A percentile compares a stretch with the other conserved stretches of the same genome.
phyloP scores from a whole-genome alignment of 164 flowering plant species.

The Magnolia kwangsiensis region DNA sequence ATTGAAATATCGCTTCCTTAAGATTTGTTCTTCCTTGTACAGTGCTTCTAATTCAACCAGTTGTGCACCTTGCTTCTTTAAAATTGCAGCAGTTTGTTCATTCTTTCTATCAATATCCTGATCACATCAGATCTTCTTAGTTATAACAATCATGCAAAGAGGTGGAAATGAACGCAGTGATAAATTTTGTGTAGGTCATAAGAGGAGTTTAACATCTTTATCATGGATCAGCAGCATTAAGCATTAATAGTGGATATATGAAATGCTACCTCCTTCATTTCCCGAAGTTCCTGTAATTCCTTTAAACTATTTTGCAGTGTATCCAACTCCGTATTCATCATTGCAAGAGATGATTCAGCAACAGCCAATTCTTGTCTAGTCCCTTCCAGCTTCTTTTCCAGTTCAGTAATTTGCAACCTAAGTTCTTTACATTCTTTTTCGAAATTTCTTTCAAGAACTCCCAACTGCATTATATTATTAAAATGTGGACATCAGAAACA shows the following conservation, averaged over 20 bases:
- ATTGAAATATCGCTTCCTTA: constrained; percentile 90
- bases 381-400: constrained; percentile 65
- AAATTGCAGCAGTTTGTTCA: constrained; percentile 93
- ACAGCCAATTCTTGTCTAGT: constrained; percentile 41
- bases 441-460: constrained; percentile 41
- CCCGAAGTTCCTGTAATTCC: constrained; percentile 86
- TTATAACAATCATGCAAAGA: background rate
- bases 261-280: constrained; percentile 85
- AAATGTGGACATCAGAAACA: background rate
- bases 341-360: constrained; percentile 49
- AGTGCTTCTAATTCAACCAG: constrained; percentile 78
- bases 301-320: constrained; percentile 58
- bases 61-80: constrained; percentile 91
- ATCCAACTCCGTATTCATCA: constrained; percentile 46
- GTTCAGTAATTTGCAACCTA: constrained; percentile 43
- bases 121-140: constrained; percentile 5
- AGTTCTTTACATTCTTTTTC: constrained; percentile 62
- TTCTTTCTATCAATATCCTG: constrained; percentile 97
- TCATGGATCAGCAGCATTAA: no score
- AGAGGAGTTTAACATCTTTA: background rate
- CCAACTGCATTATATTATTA: constrained; percentile 41
- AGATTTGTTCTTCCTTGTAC: constrained; percentile 86
- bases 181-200: background rate
- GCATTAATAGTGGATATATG: background rate
- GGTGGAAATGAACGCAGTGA: background rate